A percentile compares a stretch with the other conserved stretches of the same genome.
Evolutionary conservation across 148 eudicot species (phyloP).

Genomic region (Persicaria maculosa): DNA sequence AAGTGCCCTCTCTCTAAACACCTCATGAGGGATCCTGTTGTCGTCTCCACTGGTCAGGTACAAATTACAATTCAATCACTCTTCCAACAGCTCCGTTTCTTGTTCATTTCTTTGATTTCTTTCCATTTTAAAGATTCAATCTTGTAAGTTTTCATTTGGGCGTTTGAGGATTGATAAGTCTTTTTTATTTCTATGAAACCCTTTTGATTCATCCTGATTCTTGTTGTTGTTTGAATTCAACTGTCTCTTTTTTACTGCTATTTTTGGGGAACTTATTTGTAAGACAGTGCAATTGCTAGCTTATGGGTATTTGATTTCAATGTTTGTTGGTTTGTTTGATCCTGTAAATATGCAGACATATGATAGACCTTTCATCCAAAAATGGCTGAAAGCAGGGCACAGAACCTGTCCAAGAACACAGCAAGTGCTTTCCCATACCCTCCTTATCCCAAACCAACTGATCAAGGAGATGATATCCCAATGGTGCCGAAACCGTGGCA

Average conservation of each 20-base stretch:
- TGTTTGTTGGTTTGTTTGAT: neutral
- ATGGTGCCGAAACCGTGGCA: conserved; percentile 59
- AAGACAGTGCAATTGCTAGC: neutral
- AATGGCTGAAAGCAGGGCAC: conserved; percentile 83
- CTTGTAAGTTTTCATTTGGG: neutral
- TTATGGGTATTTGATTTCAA: conserved; percentile 5
- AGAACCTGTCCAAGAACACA: conserved; percentile 76
- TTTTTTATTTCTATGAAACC: no score
- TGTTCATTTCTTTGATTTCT: neutral
- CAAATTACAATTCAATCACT: neutral
- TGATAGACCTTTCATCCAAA: conserved; percentile 73
- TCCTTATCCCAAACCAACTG: conserved; percentile 65
- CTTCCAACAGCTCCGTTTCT: neutral
- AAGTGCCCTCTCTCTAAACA: conserved; percentile 79
- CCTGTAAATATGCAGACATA: conserved; percentile 47
- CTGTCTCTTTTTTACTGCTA: neutral
- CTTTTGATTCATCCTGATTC: no score
- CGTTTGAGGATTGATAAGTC: neutral
- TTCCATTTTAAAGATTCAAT: neutral
- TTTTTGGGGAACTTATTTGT: neutral
- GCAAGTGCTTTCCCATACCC: conserved; percentile 79
- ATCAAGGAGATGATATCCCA: conserved; percentile 60
- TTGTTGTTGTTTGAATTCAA: neutral
- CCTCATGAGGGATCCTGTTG: conserved; percentile 84
- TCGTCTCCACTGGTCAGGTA: conserved; percentile 79